phyloP scores from a whole-genome alignment of 805 yeast species.

The Cyberlindnera saturnus region DNA sequence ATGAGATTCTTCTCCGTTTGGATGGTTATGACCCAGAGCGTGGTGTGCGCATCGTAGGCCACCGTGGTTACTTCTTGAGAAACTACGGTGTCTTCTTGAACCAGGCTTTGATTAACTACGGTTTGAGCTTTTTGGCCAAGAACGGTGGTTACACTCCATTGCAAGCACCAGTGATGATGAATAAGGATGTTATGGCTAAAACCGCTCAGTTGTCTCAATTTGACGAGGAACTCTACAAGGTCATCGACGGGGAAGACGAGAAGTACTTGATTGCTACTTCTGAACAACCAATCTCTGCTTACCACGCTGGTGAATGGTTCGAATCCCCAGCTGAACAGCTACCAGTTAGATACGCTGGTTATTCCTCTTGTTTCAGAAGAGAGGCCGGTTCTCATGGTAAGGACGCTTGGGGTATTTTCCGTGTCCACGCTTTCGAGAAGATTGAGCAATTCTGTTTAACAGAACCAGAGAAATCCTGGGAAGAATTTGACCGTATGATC shows the following conservation, averaged over 20 bases:
- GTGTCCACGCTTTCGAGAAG: slow-evolving; percentile 98
- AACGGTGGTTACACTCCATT: slow-evolving; percentile 81
- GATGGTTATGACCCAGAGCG: slow-evolving; percentile 99
- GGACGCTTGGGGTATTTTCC: slow-evolving; percentile 99
- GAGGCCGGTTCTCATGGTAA: slow-evolving; percentile 99
- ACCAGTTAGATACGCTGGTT: slow-evolving; percentile 96
- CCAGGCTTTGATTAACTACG: slow-evolving; percentile 97
- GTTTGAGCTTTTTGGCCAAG: slow-evolving; percentile 73
- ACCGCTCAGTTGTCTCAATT: slow-evolving; percentile 97
- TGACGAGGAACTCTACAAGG: slow-evolving; percentile 97
- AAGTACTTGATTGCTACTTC: slow-evolving; percentile 97
- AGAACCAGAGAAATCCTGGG: slow-evolving; percentile 98
- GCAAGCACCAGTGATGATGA: slow-evolving; percentile 99
- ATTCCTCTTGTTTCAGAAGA: slow-evolving; percentile 97
- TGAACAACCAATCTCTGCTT: slow-evolving; percentile 98
- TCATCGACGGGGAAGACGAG: slow-evolving; percentile 94
- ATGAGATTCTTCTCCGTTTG: slow-evolving; percentile 86
- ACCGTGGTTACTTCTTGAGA: slow-evolving; percentile 96
- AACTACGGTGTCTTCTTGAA: slow-evolving; percentile 94
- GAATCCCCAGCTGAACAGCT: slow-evolving; percentile 95
- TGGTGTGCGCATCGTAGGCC: slow-evolving; percentile 96
- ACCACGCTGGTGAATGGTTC: slow-evolving; percentile 97
- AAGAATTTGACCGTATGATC: slow-evolving; percentile 95
- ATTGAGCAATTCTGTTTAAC: slow-evolving; percentile 94
- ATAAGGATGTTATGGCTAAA: slow-evolving; percentile 98